These are phyloP conservation scores for Solanum dulcamara DNA, from an alignment of 257 asterid species.

Conservation along the genomic window DNA sequence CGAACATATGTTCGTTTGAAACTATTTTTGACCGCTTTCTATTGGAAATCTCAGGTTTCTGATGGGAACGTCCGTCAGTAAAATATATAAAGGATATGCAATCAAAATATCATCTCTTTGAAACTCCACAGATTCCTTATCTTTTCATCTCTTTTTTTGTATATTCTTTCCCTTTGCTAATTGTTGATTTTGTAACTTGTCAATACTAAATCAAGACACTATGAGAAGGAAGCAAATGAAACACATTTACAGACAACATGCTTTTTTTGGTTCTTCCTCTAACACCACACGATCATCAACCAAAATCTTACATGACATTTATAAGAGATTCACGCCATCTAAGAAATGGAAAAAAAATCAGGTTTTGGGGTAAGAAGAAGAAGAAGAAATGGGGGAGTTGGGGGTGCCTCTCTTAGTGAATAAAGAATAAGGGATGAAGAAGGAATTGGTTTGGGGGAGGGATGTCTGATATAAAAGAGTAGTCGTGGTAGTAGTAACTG, in stretches of 20 bases:
- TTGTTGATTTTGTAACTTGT: background rate
- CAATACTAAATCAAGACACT: background rate
- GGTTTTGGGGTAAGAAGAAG: background rate
- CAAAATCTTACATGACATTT: background rate
- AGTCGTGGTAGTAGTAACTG: background rate
- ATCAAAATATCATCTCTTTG: background rate
- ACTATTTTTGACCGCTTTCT: background rate
- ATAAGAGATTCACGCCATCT: background rate
- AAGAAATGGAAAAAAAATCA: background rate
- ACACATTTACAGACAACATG: background rate
- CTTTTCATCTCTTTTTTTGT: background rate
- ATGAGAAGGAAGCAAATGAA: background rate
- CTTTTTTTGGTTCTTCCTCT: background rate
- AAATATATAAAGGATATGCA: background rate
- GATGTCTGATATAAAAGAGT: background rate
- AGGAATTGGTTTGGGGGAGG: background rate
- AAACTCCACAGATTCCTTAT: background rate
- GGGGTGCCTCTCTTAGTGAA: background rate
- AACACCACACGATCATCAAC: background rate
- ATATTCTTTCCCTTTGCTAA: background rate
- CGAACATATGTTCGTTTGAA: background rate
- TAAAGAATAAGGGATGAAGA: background rate
- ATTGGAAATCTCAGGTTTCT: background rate
- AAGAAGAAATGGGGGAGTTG: background rate
- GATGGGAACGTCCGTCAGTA: background rate